phyloP scores from a whole-genome alignment of 2,329 filamentous ascomycete genomes.

The Sporothrix protearum region DNA sequence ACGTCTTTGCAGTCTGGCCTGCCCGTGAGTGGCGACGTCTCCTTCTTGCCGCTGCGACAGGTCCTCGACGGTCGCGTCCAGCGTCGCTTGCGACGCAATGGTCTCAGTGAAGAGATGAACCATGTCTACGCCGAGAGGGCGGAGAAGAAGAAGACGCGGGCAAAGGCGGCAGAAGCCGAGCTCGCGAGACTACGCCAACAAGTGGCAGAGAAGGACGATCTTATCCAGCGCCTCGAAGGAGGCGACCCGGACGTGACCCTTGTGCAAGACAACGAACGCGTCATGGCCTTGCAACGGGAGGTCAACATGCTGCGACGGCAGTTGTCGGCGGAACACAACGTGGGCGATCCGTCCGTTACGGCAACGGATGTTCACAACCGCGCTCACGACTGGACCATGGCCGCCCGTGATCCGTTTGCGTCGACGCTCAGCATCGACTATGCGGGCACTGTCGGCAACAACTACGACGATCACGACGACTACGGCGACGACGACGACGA shows the following conservation, averaged over 20 bases:
- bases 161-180: conserved; percentile 43
- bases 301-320: conserved; percentile 36
- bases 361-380: conserved; percentile 27
- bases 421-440: conserved; percentile 27
- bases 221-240: conserved; percentile 41
- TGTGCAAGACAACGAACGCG: conserved; percentile 45
- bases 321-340: conserved; percentile 29
- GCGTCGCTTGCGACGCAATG: conserved; percentile 54
- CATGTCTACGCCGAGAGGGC: conserved; percentile 47
- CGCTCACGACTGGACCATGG: conserved; percentile 50
- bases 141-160: conserved; percentile 34
- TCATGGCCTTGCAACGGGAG: conserved; percentile 39
- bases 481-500: conserved; percentile 41
- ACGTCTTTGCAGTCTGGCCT: conserved; percentile 41
- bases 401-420: conserved; percentile 47
- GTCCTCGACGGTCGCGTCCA: conserved; percentile 56
- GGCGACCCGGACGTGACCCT: conserved; percentile 42
- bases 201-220: conserved; percentile 49
- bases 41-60: conserved; percentile 51
- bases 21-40: conserved; percentile 39
- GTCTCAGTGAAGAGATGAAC: conserved; percentile 58
- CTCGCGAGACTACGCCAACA: conserved; percentile 48
- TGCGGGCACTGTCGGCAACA: conserved; percentile 18
- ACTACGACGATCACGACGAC: conserved; percentile 44
- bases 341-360: conserved; percentile 21